Evolutionary conservation across 768 basidiomycete species (phyloP), one percentile per base, ranked within the genome.

Genomic region (Russula ochroleuca): DNA sequence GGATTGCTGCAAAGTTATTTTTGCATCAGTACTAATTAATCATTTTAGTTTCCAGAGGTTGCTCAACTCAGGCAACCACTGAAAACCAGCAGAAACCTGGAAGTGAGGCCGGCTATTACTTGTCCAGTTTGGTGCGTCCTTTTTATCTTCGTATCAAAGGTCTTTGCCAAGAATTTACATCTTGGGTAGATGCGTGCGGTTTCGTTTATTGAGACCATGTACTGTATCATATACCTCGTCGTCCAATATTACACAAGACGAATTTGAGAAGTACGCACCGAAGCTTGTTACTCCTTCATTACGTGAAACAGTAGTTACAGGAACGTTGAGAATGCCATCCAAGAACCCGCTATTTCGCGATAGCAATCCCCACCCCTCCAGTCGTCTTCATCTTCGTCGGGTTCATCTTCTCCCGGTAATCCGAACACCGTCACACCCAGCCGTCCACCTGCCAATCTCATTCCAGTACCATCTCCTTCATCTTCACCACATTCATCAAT

Each of bases 171-270:
- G 21, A 35, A 37, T 31, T 69, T 15, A 68, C 49, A 38, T 31
- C 15, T 25, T 37, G 41, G 14, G 31, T 64, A 98, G 94, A 95
- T 90, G 84, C 96, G 94, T 4, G 94, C 97, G 2, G 92, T 98
- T 40, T 91, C 92, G 1, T 99, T 98, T 73, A 94, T 99, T 65
- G 97, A 99, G 75, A 92, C 94, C 0, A 94, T 99, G 92, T 97
- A 98, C 72, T 91, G n/a, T n/a, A n/a, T n/a, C n/a, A n/a, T n/a
- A 95, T 63, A 88, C 93, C 0, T 90, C 91, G 9, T 77, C 98
- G 48, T 96, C 94, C n/a, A 88, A 91, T 69, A 98, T 98, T 65
- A 85, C 90, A 0, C 90, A 94, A 72, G 88, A 90, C 49, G 93
- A 98, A 66, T 99, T 99, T 63, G 97, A 98, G 72, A 79, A 75